These are phyloP conservation scores for Phyllachora maydis DNA, from an alignment of 2,329 filamentous ascomycete genomes.

Conservation along the genomic window DNA sequence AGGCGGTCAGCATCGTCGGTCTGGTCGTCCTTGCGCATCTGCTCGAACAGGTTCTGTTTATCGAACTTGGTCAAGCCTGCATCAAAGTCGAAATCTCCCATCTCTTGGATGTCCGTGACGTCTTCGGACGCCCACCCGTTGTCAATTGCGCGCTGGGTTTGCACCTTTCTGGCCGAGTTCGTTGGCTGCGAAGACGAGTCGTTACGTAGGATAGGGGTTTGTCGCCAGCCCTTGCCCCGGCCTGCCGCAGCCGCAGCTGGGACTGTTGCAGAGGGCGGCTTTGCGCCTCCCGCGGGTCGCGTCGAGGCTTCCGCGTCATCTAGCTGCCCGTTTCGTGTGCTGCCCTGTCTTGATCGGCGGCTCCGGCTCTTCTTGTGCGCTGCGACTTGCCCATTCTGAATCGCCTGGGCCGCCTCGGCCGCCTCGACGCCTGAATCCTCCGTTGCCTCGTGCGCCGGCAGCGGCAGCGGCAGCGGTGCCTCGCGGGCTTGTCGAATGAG, in stretches of 20 bases:
- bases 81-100: constrained; percentile 89
- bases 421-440: too few relatives aligned
- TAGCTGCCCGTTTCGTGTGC: constrained; percentile 10
- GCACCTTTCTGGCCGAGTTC: constrained; percentile 35
- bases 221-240: constrained; percentile 34
- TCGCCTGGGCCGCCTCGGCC: constrained; percentile 5
- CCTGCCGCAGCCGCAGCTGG: constrained; percentile 7
- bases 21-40: constrained; percentile 74
- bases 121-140: constrained; percentile 95
- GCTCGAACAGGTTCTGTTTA: constrained; percentile 76
- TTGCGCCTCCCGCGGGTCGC: too few relatives aligned
- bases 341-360: constrained; percentile 11
- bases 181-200: constrained; percentile 43
- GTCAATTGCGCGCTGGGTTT: constrained; percentile 24
- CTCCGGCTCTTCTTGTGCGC: constrained; percentile 10
- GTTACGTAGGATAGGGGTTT: constrained; percentile 38
- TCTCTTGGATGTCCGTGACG: constrained; percentile 80
- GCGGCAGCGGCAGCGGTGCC: too few relatives aligned
- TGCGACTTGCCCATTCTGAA: constrained; percentile 6
- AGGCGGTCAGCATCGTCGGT: constrained; percentile 81
- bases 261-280: too few relatives aligned
- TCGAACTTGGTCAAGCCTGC: constrained; percentile 84
- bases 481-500: too few relatives aligned
- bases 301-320: constrained; percentile 9
- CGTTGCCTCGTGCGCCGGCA: too few relatives aligned